phyloP scores from a whole-genome alignment of 108 stramenopile genomes.

The Cyclotella sp. region DNA sequence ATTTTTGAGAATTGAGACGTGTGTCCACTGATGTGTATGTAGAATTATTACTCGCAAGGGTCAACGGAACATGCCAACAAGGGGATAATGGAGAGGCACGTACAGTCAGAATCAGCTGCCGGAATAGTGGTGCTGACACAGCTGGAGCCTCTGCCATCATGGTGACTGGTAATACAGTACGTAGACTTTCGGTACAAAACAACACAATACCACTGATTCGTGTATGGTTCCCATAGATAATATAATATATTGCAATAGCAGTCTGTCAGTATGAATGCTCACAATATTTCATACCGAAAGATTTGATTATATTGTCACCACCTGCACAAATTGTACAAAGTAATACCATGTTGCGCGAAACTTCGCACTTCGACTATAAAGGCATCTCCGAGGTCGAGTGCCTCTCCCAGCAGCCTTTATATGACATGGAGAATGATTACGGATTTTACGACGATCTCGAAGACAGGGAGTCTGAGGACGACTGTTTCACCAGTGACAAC shows the following conservation, averaged over 20 bases:
- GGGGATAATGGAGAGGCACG: neutral
- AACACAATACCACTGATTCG: too few relatives aligned
- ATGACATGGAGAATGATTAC: slow-evolving; percentile 15
- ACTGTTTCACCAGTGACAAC: neutral
- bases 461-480: neutral
- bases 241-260: too few relatives aligned
- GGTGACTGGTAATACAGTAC: too few relatives aligned
- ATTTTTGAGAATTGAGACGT: neutral
- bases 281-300: neutral
- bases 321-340: neutral
- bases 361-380: neutral
- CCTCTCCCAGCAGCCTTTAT: neutral
- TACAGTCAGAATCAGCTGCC: neutral
- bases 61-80: neutral
- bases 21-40: neutral
- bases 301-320: neutral
- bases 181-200: too few relatives aligned
- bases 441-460: slow-evolving; percentile 23
- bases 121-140: neutral
- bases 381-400: neutral
- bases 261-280: too few relatives aligned
- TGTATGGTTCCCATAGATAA: too few relatives aligned
- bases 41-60: neutral
- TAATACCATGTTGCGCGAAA: neutral
- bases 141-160: too few relatives aligned